Base-by-base conservation (phyloP, 2,329 filamentous ascomycete genomes). In the Ascochyta fabae region DNA sequence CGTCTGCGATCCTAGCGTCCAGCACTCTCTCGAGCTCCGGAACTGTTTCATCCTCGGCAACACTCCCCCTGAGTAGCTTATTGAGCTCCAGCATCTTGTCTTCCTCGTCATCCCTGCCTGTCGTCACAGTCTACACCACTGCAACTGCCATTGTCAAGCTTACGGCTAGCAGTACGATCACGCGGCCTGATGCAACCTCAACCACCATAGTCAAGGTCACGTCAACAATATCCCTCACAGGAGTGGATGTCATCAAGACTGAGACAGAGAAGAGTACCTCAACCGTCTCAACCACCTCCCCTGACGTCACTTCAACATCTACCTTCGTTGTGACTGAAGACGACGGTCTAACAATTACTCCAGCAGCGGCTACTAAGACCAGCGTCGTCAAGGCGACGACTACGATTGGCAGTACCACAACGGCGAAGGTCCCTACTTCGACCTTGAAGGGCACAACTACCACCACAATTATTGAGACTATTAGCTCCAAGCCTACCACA, bases 401-500 rank as follows among this genome's bases (percentile, higher is more conserved):
- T 1, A 57, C 43, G 27, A 23, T 53, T 7, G 29, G 49, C 12
- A 58, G 54, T 5, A 66, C 60, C 1, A 48, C 54, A 5, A 67
- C 56, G 7, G 41, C 47, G n/a, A 48, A 68, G 45, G 42, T 62
- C 29, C 45, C 53, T 39, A 60, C 56, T 43, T 61, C 33, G 24
- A 70, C 55, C 12, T 45, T 50, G n/a, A 54, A 59, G 39, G 53
- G 45, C 6, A 62, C 55, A 9, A 60, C 57, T 1, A 69, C 69
- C 6, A 26, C 65, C 5, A 70, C 67, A 9, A 48, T 61, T 4
- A 55, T 64, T 6, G 50, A 52, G 16, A 72, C 68, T 1, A 44
- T 64, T 4, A 66, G 67, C 4, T 60, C 65, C 12, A 68, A 70
- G 48, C 65, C 62, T 2, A 59, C 59, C 4, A 74, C 70, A n/a